A percentile compares a stretch with the other conserved stretches of the same genome.
Evolutionary conservation across 1,139 yeast species (phyloP).

Genomic region (Trichomonascaceae sp.): DNA sequence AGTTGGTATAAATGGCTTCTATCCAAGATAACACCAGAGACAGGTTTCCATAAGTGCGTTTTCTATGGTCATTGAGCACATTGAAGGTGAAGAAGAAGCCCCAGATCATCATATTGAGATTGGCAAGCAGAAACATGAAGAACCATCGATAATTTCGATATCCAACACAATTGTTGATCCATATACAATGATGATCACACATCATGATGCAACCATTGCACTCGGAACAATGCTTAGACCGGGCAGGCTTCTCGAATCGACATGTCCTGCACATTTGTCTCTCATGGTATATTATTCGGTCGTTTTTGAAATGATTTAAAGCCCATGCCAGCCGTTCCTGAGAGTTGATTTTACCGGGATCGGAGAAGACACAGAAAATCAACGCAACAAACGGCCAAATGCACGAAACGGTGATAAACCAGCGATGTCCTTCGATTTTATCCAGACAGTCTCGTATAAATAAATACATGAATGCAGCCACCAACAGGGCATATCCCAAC

Average conservation of each 20-base stretch:
- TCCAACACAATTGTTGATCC: slow-evolving; percentile 92
- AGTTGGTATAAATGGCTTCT: slow-evolving; percentile 4
- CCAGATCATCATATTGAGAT: slow-evolving; percentile 51
- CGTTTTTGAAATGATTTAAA: slow-evolving; percentile 38
- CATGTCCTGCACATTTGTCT: slow-evolving; percentile 53
- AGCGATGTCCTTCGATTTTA: not conserved
- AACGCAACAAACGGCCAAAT: slow-evolving; percentile 39
- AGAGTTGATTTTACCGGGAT: slow-evolving; percentile 47
- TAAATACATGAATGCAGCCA: slow-evolving; percentile 42
- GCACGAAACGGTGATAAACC: slow-evolving; percentile 26
- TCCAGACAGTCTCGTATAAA: slow-evolving; percentile 42
- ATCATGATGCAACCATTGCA: slow-evolving; percentile 64
- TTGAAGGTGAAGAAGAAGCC: slow-evolving; percentile 47
- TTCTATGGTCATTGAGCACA: slow-evolving; percentile 9
- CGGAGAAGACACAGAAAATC: slow-evolving; percentile 42
- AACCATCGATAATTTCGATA: slow-evolving; percentile 69
- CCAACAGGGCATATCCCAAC: slow-evolving; percentile 39
- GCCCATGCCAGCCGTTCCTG: slow-evolving; percentile 24
- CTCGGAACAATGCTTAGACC: slow-evolving; percentile 81
- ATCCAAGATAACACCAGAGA: slow-evolving; percentile 2
- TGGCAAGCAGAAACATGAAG: slow-evolving; percentile 51
- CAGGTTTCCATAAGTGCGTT: not conserved
- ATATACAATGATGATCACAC: slow-evolving; percentile 90
- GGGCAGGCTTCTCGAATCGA: slow-evolving; percentile 62
- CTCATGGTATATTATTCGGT: slow-evolving; percentile 54